Evolutionary conservation across 202 grass and related monocot species (phyloP).

Genomic region (Eragrostis tef): DNA sequence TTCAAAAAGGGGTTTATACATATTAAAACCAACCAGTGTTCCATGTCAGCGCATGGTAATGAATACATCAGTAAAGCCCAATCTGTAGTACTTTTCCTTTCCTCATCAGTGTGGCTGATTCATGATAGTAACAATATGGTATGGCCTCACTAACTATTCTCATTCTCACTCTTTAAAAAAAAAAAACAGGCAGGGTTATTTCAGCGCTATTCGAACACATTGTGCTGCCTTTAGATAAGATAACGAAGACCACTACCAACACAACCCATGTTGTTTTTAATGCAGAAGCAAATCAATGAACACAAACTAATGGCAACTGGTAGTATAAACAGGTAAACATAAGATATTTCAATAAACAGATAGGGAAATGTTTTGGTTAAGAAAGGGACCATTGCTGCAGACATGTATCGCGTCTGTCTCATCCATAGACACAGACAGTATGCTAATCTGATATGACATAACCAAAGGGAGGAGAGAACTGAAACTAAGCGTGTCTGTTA

Average conservation of each 20-base stretch:
- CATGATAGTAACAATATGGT: neutral
- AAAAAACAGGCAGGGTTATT: neutral
- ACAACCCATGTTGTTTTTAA: too few relatives aligned
- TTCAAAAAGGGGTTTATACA: neutral
- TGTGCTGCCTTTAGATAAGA: neutral
- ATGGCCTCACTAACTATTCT: neutral
- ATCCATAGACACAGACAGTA: neutral
- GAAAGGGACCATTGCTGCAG: neutral
- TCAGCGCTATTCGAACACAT: neutral
- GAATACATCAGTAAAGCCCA: constrained; percentile 9
- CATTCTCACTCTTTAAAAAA: neutral
- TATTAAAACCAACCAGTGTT: neutral
- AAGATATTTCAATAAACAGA: neutral
- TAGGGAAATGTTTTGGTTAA: neutral
- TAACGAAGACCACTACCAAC: neutral
- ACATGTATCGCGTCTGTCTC: neutral
- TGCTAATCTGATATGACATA: neutral
- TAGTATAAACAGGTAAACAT: neutral
- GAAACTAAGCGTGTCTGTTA: neutral
- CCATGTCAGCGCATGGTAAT: neutral
- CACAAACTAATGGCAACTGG: neutral
- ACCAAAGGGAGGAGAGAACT: neutral
- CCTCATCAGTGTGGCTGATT: neutral
- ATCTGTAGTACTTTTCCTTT: neutral
- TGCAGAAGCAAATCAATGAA: neutral